A percentile compares a stretch with the other conserved stretches of the same genome.
Conservation (phyloP, 2,329 filamentous ascomycete genomes). For the Pseudocercospora eumusae region DNA sequence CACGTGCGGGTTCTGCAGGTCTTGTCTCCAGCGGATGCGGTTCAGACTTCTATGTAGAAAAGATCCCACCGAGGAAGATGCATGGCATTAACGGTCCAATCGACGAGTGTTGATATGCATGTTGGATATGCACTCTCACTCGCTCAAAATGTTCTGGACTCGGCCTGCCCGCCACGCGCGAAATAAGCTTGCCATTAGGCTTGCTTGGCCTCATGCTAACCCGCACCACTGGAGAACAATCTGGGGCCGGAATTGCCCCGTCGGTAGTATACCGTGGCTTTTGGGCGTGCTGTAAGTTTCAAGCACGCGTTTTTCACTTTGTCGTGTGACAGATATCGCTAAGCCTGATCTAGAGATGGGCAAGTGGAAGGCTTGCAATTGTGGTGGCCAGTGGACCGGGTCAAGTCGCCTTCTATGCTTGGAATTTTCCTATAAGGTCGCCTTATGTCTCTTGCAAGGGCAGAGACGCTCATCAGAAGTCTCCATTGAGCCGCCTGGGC, state of each 20-base stretch:
- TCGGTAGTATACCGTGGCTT: slow-evolving; percentile 6
- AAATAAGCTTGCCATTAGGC: slow-evolving; percentile 6
- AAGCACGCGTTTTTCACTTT: not conserved
- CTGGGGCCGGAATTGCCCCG: slow-evolving; percentile 2
- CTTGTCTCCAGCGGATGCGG: not conserved
- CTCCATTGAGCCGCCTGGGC: not conserved
- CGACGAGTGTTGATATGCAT: not conserved
- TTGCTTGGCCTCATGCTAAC: slow-evolving; percentile 1
- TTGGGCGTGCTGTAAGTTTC: not conserved
- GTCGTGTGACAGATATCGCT: not conserved
- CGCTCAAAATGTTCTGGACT: not conserved
- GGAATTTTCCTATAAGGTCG: not conserved
- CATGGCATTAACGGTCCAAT: not conserved
- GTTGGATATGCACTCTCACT: slow-evolving; percentile 1
- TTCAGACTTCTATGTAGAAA: not conserved
- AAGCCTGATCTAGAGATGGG: not conserved
- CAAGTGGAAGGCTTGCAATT: not conserved
- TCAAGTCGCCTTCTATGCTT: not conserved
- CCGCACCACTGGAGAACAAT: not conserved
- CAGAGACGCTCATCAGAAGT: not conserved
- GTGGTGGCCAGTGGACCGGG: not conserved
- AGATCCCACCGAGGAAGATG: not conserved
- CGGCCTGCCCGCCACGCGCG: not conserved
- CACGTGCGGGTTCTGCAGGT: not conserved
- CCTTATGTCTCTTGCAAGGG: not conserved